Conservation (phyloP, 148 eudicot species). For the Fagopyrum esculentum region DNA sequence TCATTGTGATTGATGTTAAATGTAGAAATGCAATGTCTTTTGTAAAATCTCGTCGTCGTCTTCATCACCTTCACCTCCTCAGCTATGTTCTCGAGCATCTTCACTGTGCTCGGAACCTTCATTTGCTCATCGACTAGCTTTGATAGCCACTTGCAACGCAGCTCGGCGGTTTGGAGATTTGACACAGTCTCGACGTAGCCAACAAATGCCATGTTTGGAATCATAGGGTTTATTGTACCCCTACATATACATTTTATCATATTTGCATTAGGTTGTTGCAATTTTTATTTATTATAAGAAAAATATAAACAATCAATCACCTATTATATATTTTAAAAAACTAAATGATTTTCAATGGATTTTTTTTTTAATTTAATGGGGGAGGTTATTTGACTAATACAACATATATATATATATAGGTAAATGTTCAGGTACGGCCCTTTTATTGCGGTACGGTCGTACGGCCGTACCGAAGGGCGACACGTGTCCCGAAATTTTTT, state of each 20-base stretch:
- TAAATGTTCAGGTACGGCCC: no score
- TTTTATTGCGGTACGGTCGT: no score
- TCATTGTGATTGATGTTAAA: conserved; percentile 79
- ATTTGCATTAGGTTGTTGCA: no score
- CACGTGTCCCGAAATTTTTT: no score
- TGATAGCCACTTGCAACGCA: conserved; percentile 78
- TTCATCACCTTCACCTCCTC: conserved; percentile 77
- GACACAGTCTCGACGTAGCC: conserved; percentile 89
- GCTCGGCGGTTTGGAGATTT: conserved; percentile 80
- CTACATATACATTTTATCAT: conserved; percentile 17
- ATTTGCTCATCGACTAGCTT: conserved; percentile 41
- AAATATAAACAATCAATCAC: no score
- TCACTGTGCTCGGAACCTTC: conserved; percentile 65
- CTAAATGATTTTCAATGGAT: no score
- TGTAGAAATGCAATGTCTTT: conserved; percentile 86
- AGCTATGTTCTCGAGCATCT: conserved; percentile 53
- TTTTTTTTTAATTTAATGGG: no score
- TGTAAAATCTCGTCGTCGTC: conserved; percentile 70
- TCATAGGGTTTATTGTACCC: conserved; percentile 85
- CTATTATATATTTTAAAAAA: no score
- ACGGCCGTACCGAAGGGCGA: no score
- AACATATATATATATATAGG: neutral
- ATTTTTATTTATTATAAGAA: no score
- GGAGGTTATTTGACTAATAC: no score
- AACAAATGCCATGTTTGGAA: conserved; percentile 92